These are phyloP conservation scores for Aphanomyces stellatus DNA, from an alignment of 352 stramenopile species.

Conservation along the genomic window DNA sequence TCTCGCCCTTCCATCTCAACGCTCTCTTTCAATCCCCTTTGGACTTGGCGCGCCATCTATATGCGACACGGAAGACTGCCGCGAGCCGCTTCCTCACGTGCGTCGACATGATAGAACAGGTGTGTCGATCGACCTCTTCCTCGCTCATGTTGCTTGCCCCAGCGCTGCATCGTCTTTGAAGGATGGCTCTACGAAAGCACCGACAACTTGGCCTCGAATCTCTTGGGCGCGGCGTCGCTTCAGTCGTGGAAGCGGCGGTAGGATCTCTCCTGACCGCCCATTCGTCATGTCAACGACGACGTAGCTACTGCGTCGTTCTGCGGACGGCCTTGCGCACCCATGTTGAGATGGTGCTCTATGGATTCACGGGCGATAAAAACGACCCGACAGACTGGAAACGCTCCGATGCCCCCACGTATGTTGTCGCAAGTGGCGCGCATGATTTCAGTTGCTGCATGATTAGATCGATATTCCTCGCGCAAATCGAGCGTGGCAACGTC, in stretches of 20 bases:
- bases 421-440: not conserved
- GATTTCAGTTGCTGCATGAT: not conserved
- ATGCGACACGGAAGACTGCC: not conserved
- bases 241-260: constrained; percentile 80
- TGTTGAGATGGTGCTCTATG: constrained; percentile 68
- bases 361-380: not conserved
- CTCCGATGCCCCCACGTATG: not conserved
- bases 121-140: constrained; percentile 22
- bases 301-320: constrained; percentile 70
- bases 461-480: constrained; percentile 17
- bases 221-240: constrained; percentile 55
- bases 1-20: constrained; percentile 7
- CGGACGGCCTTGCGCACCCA: constrained; percentile 40
- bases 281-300: not conserved
- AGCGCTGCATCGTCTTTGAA: constrained; percentile 20
- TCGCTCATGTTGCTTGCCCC: not conserved
- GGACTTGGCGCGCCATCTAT: not conserved
- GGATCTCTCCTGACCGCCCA: not conserved
- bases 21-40: constrained; percentile 2
- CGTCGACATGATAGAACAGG: constrained; percentile 74
- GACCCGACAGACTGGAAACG: not conserved
- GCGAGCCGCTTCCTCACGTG: constrained; percentile 26
- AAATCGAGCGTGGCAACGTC: not conserved
- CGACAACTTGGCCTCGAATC: constrained; percentile 72
- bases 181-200: constrained; percentile 74